Conservation (phyloP, 2,329 filamentous ascomycete species). For the Pestalotiopsis sp. region DNA sequence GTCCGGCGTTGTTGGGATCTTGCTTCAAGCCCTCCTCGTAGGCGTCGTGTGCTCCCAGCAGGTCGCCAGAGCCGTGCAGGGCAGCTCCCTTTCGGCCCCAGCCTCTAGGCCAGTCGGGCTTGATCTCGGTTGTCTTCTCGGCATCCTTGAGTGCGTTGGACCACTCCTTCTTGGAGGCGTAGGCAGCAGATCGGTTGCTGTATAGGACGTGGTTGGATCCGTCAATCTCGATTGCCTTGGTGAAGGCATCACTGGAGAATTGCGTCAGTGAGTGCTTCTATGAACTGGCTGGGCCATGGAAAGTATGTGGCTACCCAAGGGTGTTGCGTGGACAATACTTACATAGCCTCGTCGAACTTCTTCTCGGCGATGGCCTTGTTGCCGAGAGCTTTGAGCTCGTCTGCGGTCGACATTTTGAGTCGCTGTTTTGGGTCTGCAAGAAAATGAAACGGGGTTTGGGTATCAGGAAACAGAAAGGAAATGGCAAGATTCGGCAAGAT, state of each 20-base stretch:
- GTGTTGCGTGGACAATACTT: constrained; percentile 44
- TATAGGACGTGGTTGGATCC: constrained; percentile 94
- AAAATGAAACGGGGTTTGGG: background rate
- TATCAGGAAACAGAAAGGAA: constrained; percentile 3
- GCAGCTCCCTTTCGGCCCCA: constrained; percentile 94
- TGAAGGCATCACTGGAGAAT: constrained; percentile 79
- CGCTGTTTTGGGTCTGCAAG: background rate
- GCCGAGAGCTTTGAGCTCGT: constrained; percentile 92
- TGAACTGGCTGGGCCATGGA: too few relatives aligned
- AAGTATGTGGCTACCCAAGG: too few relatives aligned
- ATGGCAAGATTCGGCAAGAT: background rate
- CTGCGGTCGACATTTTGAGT: constrained; percentile 59
- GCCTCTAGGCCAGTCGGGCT: constrained; percentile 97
- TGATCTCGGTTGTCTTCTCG: constrained; percentile 89
- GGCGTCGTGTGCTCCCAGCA: constrained; percentile 83
- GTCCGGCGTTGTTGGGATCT: constrained; percentile 88
- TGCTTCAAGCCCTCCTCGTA: constrained; percentile 95
- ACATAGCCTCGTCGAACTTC: constrained; percentile 96
- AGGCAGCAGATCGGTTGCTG: constrained; percentile 89
- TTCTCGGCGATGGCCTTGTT: constrained; percentile 99
- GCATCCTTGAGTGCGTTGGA: constrained; percentile 85
- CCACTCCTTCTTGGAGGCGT: constrained; percentile 90
- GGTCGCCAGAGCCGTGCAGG: constrained; percentile 83
- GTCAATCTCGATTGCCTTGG: constrained; percentile 87
- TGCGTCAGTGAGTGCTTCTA: background rate